These are phyloP conservation scores for Suillus luteus DNA, from an alignment of 768 basidiomycete species.

Conservation along the genomic window DNA sequence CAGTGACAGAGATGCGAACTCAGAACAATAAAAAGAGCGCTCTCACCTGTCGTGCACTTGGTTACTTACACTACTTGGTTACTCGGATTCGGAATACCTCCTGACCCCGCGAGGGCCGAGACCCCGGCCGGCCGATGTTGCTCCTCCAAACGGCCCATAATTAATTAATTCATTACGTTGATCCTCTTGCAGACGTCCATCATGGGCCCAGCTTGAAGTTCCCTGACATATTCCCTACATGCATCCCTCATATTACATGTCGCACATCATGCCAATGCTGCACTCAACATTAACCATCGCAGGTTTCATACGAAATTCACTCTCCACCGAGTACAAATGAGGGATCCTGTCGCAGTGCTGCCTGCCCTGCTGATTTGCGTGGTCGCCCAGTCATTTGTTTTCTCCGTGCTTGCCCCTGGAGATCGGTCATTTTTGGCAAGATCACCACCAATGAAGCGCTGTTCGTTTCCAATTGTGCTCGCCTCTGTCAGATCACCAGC, in stretches of 20 bases:
- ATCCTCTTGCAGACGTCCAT: too few species aligned
- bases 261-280: background rate
- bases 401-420: background rate
- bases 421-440: background rate
- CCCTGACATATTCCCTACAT: background rate
- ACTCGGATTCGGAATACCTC: conserved; percentile 9
- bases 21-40: conserved; percentile 5
- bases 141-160: background rate
- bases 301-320: background rate
- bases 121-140: conserved; percentile 1
- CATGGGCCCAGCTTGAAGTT: background rate
- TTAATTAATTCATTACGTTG: background rate
- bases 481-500: background rate
- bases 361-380: background rate
- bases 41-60: conserved; percentile 4
- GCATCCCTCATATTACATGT: background rate
- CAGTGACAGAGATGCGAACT: background rate
- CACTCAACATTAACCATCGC: background rate
- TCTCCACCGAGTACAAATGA: background rate
- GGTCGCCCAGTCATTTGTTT: background rate
- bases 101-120: conserved; percentile 8
- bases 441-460: background rate
- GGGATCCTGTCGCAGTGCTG: background rate
- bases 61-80: conserved; percentile 12
- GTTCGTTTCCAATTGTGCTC: background rate